Base-by-base conservation (phyloP, 2,329 filamentous ascomycete species). In the Exophiala sp. region DNA sequence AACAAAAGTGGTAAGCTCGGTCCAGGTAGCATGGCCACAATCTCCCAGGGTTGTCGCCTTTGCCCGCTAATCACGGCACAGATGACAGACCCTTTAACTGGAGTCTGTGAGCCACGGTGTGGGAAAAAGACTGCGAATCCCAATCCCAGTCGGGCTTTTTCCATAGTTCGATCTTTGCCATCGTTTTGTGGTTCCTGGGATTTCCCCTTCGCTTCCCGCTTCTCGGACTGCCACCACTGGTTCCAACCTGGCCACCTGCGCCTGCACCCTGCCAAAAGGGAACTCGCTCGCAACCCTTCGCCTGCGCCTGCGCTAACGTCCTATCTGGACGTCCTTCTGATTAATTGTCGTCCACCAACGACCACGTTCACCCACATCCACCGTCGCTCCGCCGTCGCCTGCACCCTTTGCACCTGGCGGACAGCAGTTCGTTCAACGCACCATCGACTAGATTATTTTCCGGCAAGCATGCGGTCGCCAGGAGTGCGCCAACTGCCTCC, bases 381-480 rank as follows among this genome's bases (percentile, higher is more conserved):
- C 14, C 35, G 4, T 5, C 35, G 11, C 35, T 38, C 10, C 5
- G 5, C 10, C 10, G 14, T 3, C 35, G 35, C 35, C 6, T 12
- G 35, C 11, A 12, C 35, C 4, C 1, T 38, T 38, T 16, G 35
- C 35, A 12, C 14, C 35, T 12, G 5, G 24, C 24, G 24, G 24
- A 29, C 24, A 29, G 24, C 35, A 5, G 4, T 11, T 38, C 10
- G 14, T 8, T 38, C 35, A 5, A 38, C 11, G 16, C 14, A 20
- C 39, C 39, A 41, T 41, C 39, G 11, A 41, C 39, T 16, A 41
- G 39, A 9, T 12, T 35, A 10, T 6, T 14, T 38, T 10, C 36
- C 20, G 45, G 48, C 55, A 52, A 55, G 50, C 50, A 57, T 59
- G 57, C 54, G 38, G 50, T 40, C 29, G 46, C 47, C n/a, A 38